Conservation (phyloP, 2,329 filamentous ascomycete species). For the Xylaria multiplex region DNA sequence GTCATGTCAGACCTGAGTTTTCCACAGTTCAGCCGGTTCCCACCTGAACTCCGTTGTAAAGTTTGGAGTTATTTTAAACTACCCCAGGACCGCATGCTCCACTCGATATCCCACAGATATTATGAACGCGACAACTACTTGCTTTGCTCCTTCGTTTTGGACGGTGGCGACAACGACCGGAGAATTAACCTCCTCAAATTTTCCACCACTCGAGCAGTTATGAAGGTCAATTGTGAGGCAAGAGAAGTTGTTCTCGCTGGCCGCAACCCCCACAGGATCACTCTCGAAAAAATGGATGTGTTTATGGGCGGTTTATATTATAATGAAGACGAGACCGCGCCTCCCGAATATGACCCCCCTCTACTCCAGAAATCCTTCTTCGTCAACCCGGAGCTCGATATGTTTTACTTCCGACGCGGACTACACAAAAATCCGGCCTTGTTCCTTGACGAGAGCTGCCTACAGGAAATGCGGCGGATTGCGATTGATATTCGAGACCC, state of each 20-base stretch:
- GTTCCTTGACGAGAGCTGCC: background rate
- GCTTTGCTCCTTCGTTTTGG: background rate
- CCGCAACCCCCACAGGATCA: slow-evolving; percentile 3
- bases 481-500: background rate
- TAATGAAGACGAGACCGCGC: too few species aligned
- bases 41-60: background rate
- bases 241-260: slow-evolving; percentile 17
- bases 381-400: slow-evolving; percentile 23
- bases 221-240: slow-evolving; percentile 14
- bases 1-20: background rate
- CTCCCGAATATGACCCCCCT: too few species aligned
- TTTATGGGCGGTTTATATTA: background rate
- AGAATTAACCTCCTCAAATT: background rate
- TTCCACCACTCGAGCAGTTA: slow-evolving; percentile 5
- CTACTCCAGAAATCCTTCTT: slow-evolving; percentile 13
- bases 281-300: too few species aligned
- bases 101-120: background rate
- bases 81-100: slow-evolving; percentile 3
- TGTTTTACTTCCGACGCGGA: slow-evolving; percentile 18
- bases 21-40: slow-evolving; percentile 10
- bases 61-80: slow-evolving; percentile 1
- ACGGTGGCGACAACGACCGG: background rate
- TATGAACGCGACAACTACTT: background rate
- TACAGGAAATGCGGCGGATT: background rate
- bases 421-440: background rate